Base-by-base conservation (phyloP, 352 stramenopile genomes). In the Chrysophaeum taylorii region DNA sequence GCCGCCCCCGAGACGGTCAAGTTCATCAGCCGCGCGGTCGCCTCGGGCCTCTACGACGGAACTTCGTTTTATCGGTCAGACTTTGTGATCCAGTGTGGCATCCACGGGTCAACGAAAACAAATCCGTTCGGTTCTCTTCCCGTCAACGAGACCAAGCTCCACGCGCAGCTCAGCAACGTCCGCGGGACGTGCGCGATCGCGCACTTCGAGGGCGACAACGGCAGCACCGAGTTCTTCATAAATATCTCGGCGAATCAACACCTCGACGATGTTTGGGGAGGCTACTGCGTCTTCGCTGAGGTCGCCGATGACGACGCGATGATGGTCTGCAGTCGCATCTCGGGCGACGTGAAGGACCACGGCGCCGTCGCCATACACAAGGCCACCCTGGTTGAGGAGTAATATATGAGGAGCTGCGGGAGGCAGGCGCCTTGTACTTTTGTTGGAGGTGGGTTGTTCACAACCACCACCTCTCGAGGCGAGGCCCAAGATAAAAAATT, bases 81-180 rank as follows among this genome's bases (percentile, higher is more conserved):
- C 27, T 77, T 77, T 70, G 72, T 77, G 29, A 77, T 77, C 42
- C 72, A 77, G 52, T 70, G 38, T 27, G 72, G 72, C 25, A 31
- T 77, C 2, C 69, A 76, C 33, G 50, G 52, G 12, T 61, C 64
- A 12, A 25, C 64, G 25, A 36, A 50, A 1, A 0, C 50, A 2
- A 48, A 72, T 29, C 69, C 69, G 5, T 12, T 52, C 14, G 25
- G 25, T 33, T 9, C 64, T n/a, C 35, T 77, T 23, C 29, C 72
- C n/a, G 70, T 77, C 33, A 77, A 77, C 62, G 72, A 77, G 41
- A 70, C 72, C 23, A 57, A 4, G 18, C 7, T 5, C 21, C 4
- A 21, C 18, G 23, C 33, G 14, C 16, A 36, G 27, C 21, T 67
- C 7, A 69, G 36, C 25, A 78, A 78, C 54, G 27, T 54, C 36